Conservation (phyloP, 352 stramenopile genomes). For the Pythium scleroteichum region DNA sequence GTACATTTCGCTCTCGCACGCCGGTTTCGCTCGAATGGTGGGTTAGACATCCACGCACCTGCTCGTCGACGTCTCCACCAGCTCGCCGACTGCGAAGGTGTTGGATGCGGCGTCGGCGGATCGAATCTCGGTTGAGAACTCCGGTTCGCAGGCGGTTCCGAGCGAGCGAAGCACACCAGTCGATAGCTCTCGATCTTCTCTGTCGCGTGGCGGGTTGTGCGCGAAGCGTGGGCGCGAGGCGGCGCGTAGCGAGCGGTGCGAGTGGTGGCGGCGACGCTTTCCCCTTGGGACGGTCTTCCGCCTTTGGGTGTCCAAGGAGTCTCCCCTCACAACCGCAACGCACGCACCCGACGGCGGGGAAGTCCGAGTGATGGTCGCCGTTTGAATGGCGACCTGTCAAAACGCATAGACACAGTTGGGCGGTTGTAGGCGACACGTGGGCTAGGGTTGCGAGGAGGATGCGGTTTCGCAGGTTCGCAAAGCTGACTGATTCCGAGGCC, state of each 20-base stretch:
- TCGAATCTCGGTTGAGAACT: background rate
- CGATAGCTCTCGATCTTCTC: background rate
- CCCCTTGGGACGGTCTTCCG: constrained; percentile 2
- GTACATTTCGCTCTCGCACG: background rate
- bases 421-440: constrained; percentile 1
- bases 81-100: constrained; percentile 21
- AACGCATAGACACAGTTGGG: constrained; percentile 10
- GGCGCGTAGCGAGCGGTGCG: background rate
- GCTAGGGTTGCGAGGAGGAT: constrained; percentile 4
- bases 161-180: background rate
- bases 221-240: background rate
- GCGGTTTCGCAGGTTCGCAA: constrained; percentile 11
- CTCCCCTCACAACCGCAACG: background rate
- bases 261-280: background rate
- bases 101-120: background rate
- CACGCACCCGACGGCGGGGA: background rate
- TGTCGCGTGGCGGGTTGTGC: background rate
- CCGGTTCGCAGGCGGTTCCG: background rate
- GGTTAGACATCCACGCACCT: background rate
- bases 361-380: constrained; percentile 5
- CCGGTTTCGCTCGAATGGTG: too few relatives aligned
- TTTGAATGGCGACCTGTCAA: constrained; percentile 3
- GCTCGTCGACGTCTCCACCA: constrained; percentile 3
- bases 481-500: constrained; percentile 8
- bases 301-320: constrained; percentile 2